Evolutionary conservation across 352 stramenopile genomes (phyloP), one percentile per base, ranked within the genome.

Genomic region (Pythium rishiriense): DNA sequence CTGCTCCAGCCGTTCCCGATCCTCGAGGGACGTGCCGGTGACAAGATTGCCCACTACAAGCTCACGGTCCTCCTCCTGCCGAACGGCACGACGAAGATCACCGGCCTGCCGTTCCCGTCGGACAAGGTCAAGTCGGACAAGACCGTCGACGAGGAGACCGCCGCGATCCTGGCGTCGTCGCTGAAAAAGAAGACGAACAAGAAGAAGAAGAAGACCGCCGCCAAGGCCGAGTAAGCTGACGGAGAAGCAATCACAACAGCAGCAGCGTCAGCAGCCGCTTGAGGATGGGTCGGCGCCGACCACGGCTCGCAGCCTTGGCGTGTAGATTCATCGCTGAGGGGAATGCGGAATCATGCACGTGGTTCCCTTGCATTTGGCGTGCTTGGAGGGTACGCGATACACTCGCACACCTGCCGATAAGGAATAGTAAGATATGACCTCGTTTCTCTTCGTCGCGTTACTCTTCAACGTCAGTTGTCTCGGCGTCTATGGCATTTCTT

Each of bases 31-130:
- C 88, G 93, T 53, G 75, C 81, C 12, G 96, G 95, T 48, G 97
- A 98, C 54, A 96, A 98, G 71, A 93, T 99, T 31, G 97, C 96
- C 6, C 98, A 99, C 81, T 99, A 99, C 81, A 99, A 99, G 88
- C 97, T 92, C 57, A 99, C 98, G 14, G 94, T 99, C 47, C 81
- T 99, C 55, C 83, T 99, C 48, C 72, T 99, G 61, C 92, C 96
- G 29, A 97, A 85, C 39, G 98, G 98, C 68, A 98, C 96, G 5
- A 88, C 84, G 31, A 96, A 98, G 80, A 98, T 99, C 55, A 99
- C 97, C 46, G 97, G 97, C 50, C 76, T 99, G 51, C 69, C 84
- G 25, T 88, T 99, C 70, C 93, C 93, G 28, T 72, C 67, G 19
- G 97, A 98, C 64, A 76, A 75, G 68, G 86, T 98, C 65, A 89